Evolutionary conservation across 2,329 filamentous ascomycete species (phyloP).

Genomic region (Purpureocillium lavendulum): DNA sequence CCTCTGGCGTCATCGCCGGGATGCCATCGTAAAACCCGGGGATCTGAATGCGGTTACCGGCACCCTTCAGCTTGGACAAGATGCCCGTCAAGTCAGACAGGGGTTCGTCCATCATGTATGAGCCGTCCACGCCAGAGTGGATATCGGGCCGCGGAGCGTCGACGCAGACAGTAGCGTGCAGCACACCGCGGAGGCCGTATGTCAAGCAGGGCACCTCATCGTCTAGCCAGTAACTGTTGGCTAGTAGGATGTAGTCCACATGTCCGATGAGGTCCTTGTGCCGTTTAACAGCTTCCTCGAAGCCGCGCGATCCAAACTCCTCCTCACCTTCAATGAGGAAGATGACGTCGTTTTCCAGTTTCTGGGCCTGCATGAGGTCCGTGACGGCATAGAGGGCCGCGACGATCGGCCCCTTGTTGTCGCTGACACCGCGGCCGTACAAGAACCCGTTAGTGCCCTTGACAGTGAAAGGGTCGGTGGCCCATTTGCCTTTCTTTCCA

Average conservation of each 20-base stretch:
- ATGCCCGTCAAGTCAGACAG: constrained; percentile 84
- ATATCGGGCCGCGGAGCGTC: constrained; percentile 81
- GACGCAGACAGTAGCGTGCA: constrained; percentile 85
- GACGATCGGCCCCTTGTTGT: constrained; percentile 95
- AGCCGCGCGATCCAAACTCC: constrained; percentile 86
- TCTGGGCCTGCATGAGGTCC: constrained; percentile 77
- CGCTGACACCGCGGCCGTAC: constrained; percentile 91
- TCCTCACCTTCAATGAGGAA: constrained; percentile 97
- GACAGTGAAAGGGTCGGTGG: constrained; percentile 80
- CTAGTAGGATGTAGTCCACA: constrained; percentile 88
- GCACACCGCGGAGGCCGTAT: constrained; percentile 85
- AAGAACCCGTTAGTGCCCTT: constrained; percentile 85
- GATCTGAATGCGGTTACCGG: constrained; percentile 72
- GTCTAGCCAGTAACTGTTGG: constrained; percentile 98
- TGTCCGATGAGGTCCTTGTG: constrained; percentile 81
- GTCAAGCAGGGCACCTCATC: constrained; percentile 93
- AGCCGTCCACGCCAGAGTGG: constrained; percentile 95
- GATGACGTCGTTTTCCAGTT: constrained; percentile 77
- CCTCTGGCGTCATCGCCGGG: constrained; percentile 62
- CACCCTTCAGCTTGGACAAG: constrained; percentile 72
- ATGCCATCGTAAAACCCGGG: constrained; percentile 86
- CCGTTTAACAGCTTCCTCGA: constrained; percentile 70
- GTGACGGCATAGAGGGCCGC: constrained; percentile 91
- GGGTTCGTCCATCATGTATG: constrained; percentile 80
- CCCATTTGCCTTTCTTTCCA: constrained; percentile 74